Evolutionary conservation across 192 early-diverging fungal genomes (phyloP), one percentile per base, ranked within the genome.

Genomic region (Dissophora globulifera): DNA sequence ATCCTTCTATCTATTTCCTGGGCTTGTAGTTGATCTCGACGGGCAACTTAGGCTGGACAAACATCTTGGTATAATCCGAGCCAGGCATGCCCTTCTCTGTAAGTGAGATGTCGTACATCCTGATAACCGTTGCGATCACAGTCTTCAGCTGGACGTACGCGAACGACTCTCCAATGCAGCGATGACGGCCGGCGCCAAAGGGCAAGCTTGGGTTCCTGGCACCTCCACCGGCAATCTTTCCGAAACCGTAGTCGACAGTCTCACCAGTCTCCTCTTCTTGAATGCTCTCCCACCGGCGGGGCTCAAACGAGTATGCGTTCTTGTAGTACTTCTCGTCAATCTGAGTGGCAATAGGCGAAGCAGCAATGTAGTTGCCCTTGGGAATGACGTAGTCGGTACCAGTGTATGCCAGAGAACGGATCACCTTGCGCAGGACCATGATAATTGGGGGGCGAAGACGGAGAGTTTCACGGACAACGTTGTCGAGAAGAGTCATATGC

Each of bases 101-200:
- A 49, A 96, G 79, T 50, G 83, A 67, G 60, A 94, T 78, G 62
- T 91, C 88, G 78, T 93, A 96, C 59, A 89, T 87, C 15, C 94
- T 78, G 25, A 99, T 70, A 54, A 98, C 86, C 22, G 87, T 86
- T 42, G 93, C 82, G 58, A 99, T 81, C 31, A 99, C 89, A 26
- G 95, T 91, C 89, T 97, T 97, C 84, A 98, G 91, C 83, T 99
- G 97, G 32, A 97, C 58, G 69, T 93, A 97, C 5, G 94, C 95
- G 83, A 99, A 99, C 49, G 88, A 83, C 80, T 99, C 97, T 58
- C 97, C 97, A 82, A 99, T 99, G 84, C 97, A 99, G 57, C 97
- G 88, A 87, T 99, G 97, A 59, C 97, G 93, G 42, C 93, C 86
- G 27, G 96, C 97, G 70, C 97, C 97, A 84, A 99, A 99, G 31